These are phyloP conservation scores for Rossbeevera mucosa DNA, from an alignment of 768 basidiomycete species.

Conservation along the genomic window DNA sequence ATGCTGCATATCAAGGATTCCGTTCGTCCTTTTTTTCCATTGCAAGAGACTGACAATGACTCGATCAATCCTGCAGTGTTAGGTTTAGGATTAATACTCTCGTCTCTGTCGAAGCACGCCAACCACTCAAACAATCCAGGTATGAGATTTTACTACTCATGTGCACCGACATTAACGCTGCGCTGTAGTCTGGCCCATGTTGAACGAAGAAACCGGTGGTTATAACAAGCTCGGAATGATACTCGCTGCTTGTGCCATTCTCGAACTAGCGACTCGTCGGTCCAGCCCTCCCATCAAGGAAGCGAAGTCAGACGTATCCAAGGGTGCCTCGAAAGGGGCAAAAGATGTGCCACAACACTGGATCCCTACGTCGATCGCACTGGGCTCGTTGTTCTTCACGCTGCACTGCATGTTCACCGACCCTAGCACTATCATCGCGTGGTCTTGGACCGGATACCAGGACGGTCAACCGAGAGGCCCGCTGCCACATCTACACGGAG, in stretches of 20 bases:
- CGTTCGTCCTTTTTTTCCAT: slow-evolving; percentile 33
- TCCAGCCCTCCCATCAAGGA: slow-evolving; percentile 9
- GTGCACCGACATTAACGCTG: slow-evolving; percentile 2
- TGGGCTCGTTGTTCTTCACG: slow-evolving; percentile 67
- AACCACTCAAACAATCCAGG: slow-evolving; percentile 82
- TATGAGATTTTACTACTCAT: slow-evolving; percentile 19
- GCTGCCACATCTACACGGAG: slow-evolving; percentile 65
- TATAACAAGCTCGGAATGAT: slow-evolving; percentile 64
- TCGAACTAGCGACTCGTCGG: slow-evolving; percentile 49
- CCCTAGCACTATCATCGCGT: slow-evolving; percentile 72
- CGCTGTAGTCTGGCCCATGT: slow-evolving; percentile 69
- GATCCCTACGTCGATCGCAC: slow-evolving; percentile 45
- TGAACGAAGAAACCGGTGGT: slow-evolving; percentile 59
- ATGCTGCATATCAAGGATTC: slow-evolving; percentile 44
- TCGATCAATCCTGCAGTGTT: slow-evolving; percentile 43
- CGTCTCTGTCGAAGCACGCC: slow-evolving; percentile 67
- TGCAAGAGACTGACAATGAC: neutral
- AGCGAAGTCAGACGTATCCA: neutral
- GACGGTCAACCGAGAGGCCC: slow-evolving; percentile 60
- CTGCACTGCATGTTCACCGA: slow-evolving; percentile 73
- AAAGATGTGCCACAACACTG: slow-evolving; percentile 25
- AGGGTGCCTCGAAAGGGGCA: neutral
- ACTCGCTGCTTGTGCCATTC: slow-evolving; percentile 54
- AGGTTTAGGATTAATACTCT: slow-evolving; percentile 59
- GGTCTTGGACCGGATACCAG: slow-evolving; percentile 88